phyloP scores from a whole-genome alignment of 208 protist species.

The Acanthamoeba lenticulata region DNA sequence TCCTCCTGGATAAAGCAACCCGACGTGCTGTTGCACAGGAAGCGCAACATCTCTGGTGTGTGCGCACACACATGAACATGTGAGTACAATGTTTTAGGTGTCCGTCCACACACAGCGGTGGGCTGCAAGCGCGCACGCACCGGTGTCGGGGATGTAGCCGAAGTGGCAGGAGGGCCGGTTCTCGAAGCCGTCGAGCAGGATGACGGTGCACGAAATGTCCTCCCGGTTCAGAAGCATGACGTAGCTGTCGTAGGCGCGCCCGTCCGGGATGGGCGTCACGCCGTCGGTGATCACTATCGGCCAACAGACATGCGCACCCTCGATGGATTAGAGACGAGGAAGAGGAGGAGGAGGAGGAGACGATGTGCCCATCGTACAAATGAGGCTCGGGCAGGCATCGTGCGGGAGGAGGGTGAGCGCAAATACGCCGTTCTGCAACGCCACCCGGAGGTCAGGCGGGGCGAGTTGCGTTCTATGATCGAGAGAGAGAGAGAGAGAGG shows the following conservation, averaged over 20 bases:
- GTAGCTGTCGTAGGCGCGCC: constrained; percentile 54
- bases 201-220: constrained; percentile 59
- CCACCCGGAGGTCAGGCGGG: constrained; percentile 28
- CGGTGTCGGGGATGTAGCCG: constrained; percentile 62
- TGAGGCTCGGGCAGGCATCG: constrained; percentile 21
- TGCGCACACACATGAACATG: too few relatives aligned
- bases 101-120: too few relatives aligned
- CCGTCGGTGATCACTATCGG: constrained; percentile 61
- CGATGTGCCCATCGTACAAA: background rate
- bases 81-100: too few relatives aligned
- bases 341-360: background rate
- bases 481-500: too few relatives aligned
- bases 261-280: constrained; percentile 27
- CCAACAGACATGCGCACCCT: background rate
- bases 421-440: constrained; percentile 65
- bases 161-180: constrained; percentile 21
- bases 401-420: constrained; percentile 31
- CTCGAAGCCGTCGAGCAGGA: constrained; percentile 36
- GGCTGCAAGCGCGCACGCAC: background rate
- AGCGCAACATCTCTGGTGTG: constrained; percentile 36
- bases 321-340: background rate
- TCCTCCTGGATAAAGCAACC: constrained; percentile 23
- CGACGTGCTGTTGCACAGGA: constrained; percentile 25
- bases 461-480: constrained; percentile 8
- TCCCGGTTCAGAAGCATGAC: constrained; percentile 64